These are phyloP conservation scores for Linnemannia exigua DNA, from an alignment of 192 early-diverging fungal species.

Conservation along the genomic window DNA sequence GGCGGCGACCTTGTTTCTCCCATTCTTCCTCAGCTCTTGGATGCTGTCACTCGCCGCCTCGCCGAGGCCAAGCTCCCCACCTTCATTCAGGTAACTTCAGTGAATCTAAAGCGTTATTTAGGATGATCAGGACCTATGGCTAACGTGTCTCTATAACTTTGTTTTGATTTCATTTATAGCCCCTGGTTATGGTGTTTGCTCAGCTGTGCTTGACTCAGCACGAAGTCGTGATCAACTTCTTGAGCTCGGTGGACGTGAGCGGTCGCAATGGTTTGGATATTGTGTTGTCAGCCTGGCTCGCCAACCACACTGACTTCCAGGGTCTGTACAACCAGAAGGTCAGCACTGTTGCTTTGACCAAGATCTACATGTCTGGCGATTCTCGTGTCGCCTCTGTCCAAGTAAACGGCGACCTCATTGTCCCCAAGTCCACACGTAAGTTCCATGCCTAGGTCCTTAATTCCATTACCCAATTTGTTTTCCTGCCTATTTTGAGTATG, in stretches of 20 bases:
- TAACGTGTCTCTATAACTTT: too few species aligned
- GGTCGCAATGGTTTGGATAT: constrained; percentile 81
- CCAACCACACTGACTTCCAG: constrained; percentile 84
- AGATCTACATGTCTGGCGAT: constrained; percentile 78
- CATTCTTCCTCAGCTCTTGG: constrained; percentile 83
- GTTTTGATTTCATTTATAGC: constrained; percentile 58
- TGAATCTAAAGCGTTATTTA: too few species aligned
- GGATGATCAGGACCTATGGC: too few species aligned
- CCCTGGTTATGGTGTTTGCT: constrained; percentile 88
- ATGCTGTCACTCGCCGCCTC: constrained; percentile 80
- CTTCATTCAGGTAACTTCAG: constrained; percentile 77
- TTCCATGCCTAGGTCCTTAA: neutral
- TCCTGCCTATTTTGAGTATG: neutral
- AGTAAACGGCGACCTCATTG: constrained; percentile 88
- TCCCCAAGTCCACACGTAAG: constrained; percentile 56
- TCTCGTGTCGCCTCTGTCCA: constrained; percentile 72
- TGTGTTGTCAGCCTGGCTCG: constrained; percentile 85
- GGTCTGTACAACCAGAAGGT: constrained; percentile 90
- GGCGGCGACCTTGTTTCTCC: constrained; percentile 73
- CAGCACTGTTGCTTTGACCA: constrained; percentile 83
- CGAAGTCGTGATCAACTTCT: constrained; percentile 80
- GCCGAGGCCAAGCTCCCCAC: constrained; percentile 79
- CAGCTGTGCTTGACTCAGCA: constrained; percentile 83
- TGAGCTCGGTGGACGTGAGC: constrained; percentile 70
- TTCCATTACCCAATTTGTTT: constrained; percentile 6